A percentile compares a stretch with the other conserved stretches of the same genome.
These are phyloP conservation scores for Eragrostis tef DNA, from an alignment of 202 grass and related monocot genomes.

Conservation along the genomic window DNA sequence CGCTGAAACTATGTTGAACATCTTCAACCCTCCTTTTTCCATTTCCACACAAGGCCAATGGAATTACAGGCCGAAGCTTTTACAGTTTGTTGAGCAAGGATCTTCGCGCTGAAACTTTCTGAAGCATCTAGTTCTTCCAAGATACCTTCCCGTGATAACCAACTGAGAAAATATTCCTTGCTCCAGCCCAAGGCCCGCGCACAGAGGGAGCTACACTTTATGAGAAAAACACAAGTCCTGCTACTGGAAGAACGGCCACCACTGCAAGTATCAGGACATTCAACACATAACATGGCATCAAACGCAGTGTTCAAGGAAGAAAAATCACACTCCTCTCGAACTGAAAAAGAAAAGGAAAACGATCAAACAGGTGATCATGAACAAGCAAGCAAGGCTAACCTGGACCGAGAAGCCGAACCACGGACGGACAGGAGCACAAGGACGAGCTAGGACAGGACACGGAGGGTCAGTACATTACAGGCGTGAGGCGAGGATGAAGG, in stretches of 20 bases:
- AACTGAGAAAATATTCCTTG: slow-evolving; percentile 53
- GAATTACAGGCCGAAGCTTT: background rate
- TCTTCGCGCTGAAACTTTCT: slow-evolving; percentile 4
- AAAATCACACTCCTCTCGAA: background rate
- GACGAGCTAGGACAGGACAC: slow-evolving; percentile 33
- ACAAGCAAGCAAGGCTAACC: slow-evolving; percentile 15
- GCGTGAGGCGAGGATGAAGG: slow-evolving; percentile 43
- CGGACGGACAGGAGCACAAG: slow-evolving; percentile 31
- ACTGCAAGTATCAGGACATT: slow-evolving; percentile 49
- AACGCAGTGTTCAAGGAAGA: background rate
- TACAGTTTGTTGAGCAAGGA: background rate
- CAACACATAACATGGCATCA: background rate
- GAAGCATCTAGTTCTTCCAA: slow-evolving; percentile 23
- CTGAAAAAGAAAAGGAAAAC: background rate
- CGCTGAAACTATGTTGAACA: slow-evolving; percentile 94
- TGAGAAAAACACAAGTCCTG: slow-evolving; percentile 35
- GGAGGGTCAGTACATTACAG: slow-evolving; percentile 35
- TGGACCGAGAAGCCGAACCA: slow-evolving; percentile 10
- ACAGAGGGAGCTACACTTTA: slow-evolving; percentile 40
- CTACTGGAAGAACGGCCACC: slow-evolving; percentile 34
- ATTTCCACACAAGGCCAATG: background rate
- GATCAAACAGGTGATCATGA: slow-evolving; percentile 25
- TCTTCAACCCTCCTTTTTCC: slow-evolving; percentile 43
- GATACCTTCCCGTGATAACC: slow-evolving; percentile 47
- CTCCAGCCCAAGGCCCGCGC: slow-evolving; percentile 40